Base-by-base conservation (phyloP, 164 flowering plant genomes). In the Vitis amurensis region DNA sequence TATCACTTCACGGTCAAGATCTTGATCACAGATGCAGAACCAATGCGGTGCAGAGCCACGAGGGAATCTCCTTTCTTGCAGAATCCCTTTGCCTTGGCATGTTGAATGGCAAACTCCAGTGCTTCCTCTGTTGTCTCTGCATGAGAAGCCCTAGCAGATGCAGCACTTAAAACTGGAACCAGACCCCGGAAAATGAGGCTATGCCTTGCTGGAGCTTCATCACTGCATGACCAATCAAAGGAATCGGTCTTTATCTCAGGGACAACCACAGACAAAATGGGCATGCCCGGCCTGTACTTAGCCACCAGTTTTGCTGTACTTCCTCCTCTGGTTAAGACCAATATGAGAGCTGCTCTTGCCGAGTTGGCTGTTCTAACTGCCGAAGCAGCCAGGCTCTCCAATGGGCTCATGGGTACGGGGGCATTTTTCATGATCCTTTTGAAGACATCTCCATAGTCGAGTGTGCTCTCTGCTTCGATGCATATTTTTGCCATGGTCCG, bases 391-490 rank as follows among this genome's bases (percentile, higher is more conserved):
- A 92, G 69, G 61, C 93, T 90, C 77, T 92, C 97, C 11, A 92
- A 77, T 66, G 97, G 97, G 79, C 92, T 89, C 97, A 92, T 92
- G 50, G 97, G 97, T 67, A 92, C 86, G 0, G 95, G 95, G 19
- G 91, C 92, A 70, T 86, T 79, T 17, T 76, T 70, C 83, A 82
- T 87, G 12, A 85, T 79, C 68, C 87, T 79, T 70, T 89, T 92
- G 68, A 89, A 92, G 17, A 89, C 90, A 68, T 81, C 86, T 8
- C 83, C 86, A 75, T 92, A 92, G 66, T 92, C 79, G 27, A 92
- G 83, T 8, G 91, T 85, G 80, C 86, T 89, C 72, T 92, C 97
- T 11, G 97, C 97, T 80, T 92, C 97, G 1, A 83, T 63, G 69
- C 97, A 92, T 57, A 92, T 90, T 65, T 81, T 86, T 14, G 97